Conservation (phyloP, 176 grass and related monocot genomes). For the Cenchrus americanus region DNA sequence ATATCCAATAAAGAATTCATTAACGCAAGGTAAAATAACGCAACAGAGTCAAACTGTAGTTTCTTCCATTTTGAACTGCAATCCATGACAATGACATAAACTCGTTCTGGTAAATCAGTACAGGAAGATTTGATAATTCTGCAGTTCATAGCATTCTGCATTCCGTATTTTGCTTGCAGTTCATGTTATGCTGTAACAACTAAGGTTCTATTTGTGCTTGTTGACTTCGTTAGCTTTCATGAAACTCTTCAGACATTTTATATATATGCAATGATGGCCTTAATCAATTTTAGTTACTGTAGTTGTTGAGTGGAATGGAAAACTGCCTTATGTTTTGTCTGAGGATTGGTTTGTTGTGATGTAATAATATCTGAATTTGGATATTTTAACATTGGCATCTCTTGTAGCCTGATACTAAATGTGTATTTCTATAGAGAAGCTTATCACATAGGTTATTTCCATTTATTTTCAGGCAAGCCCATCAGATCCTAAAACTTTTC, state of each 20-base stretch:
- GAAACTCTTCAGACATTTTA: not conserved
- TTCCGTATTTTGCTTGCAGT: not conserved
- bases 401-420: not conserved
- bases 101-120: slow-evolving; percentile 14
- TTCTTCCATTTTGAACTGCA: not conserved
- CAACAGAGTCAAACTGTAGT: not conserved
- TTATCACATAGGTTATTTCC: slow-evolving; percentile 2
- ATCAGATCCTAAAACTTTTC: slow-evolving; percentile 88
- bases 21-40: slow-evolving; percentile 11
- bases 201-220: not conserved
- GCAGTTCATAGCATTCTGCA: not conserved
- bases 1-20: not conserved
- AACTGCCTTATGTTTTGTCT: slow-evolving; percentile 24
- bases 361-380: slow-evolving; percentile 19
- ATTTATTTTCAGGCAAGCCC: slow-evolving; percentile 77
- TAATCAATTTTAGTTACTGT: slow-evolving; percentile 28
- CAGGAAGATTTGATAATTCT: slow-evolving; percentile 15
- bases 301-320: slow-evolving; percentile 31
- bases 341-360: slow-evolving; percentile 2
- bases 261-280: not conserved
- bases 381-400: slow-evolving; percentile 22
- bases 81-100: not conserved
- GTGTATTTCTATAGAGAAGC: slow-evolving; percentile 30
- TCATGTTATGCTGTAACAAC: not conserved
- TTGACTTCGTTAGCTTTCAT: not conserved